phyloP scores from a whole-genome alignment of 2,329 filamentous ascomycete species.

The Colletotrichum australisinense region DNA sequence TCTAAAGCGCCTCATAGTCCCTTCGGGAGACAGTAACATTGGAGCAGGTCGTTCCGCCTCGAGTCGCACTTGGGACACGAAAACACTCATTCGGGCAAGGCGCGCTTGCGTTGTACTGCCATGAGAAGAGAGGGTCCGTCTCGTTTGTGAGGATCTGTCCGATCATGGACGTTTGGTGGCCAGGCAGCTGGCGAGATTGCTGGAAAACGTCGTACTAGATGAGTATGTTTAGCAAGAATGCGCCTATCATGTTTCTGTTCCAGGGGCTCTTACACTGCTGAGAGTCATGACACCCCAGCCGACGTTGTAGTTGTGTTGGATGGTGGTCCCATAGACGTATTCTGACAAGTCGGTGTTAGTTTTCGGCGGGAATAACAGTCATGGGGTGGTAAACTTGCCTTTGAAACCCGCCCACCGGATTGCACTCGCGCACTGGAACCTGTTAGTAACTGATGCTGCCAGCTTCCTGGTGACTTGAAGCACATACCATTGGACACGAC shows the following conservation, averaged over 20 bases:
- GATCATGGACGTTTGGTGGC: slow-evolving; percentile 50
- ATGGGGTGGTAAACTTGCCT: not conserved
- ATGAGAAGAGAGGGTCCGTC: slow-evolving; percentile 64
- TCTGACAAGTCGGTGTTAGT: slow-evolving; percentile 43
- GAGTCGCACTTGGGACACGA: slow-evolving; percentile 8
- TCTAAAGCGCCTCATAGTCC: slow-evolving; percentile 12
- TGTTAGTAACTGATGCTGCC: not conserved
- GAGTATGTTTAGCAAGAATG: slow-evolving; percentile 41
- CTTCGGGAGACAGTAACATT: slow-evolving; percentile 11
- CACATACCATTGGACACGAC: slow-evolving; percentile 60
- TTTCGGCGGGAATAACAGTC: not conserved
- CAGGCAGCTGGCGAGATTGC: slow-evolving; percentile 49
- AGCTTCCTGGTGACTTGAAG: not conserved
- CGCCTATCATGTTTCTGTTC: accelerated
- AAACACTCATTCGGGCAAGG: slow-evolving; percentile 30
- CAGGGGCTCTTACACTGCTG: slow-evolving; percentile 8
- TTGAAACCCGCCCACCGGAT: slow-evolving; percentile 67
- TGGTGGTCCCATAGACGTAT: slow-evolving; percentile 65
- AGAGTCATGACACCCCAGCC: slow-evolving; percentile 26
- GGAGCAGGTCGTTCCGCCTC: slow-evolving; percentile 25
- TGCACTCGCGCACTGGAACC: slow-evolving; percentile 59
- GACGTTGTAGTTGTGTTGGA: slow-evolving; percentile 52
- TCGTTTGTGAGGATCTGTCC: slow-evolving; percentile 60
- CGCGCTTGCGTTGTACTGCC: slow-evolving; percentile 58
- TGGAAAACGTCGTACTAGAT: slow-evolving; percentile 57